These are phyloP conservation scores for Rhododendron simsii DNA, from an alignment of 148 eudicot genomes.

Conservation along the genomic window DNA sequence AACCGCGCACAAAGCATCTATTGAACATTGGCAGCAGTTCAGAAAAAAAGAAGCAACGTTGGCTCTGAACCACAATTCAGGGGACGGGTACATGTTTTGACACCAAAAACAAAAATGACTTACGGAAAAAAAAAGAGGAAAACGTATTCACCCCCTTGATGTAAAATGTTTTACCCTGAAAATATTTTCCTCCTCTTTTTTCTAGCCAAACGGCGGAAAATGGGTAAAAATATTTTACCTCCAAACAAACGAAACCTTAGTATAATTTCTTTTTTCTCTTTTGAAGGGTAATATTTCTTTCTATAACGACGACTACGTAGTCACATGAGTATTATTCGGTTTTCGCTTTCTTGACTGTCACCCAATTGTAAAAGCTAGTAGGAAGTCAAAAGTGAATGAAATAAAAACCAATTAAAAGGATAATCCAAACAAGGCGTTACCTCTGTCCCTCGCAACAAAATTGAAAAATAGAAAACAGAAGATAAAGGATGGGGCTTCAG, in stretches of 20 bases:
- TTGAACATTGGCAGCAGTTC: too few relatives aligned
- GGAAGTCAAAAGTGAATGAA: not conserved
- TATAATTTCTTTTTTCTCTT: not conserved
- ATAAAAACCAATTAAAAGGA: not conserved
- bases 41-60: too few relatives aligned
- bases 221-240: too few relatives aligned
- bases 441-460: not conserved
- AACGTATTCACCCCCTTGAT: not conserved
- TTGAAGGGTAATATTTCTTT: not conserved
- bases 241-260: too few relatives aligned
- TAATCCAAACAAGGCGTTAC: not conserved
- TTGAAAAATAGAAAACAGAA: too few relatives aligned
- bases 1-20: not conserved
- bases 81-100: too few relatives aligned
- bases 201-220: too few relatives aligned
- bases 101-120: not conserved
- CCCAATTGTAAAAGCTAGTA: not conserved
- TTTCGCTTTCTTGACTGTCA: not conserved
- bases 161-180: not conserved
- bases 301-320: not conserved
- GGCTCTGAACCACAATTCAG: too few relatives aligned
- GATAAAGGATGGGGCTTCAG: not conserved
- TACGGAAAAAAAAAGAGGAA: not conserved
- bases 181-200: too few relatives aligned
- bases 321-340: not conserved